These are phyloP conservation scores for Diversispora epigaea DNA, from an alignment of 192 early-diverging fungal species.

Conservation along the genomic window DNA sequence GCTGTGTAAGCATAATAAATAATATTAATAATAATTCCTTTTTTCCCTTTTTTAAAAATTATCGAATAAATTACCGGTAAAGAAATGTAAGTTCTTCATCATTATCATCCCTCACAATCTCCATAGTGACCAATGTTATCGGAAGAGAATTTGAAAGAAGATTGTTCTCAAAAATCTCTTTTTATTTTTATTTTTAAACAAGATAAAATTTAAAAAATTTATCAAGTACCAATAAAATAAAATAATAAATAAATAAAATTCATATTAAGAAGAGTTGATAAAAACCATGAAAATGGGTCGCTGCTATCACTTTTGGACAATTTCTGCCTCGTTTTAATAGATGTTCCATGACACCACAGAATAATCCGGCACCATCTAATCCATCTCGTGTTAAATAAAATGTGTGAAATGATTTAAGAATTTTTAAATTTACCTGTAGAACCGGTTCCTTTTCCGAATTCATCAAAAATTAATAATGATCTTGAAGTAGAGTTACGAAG, in stretches of 20 bases:
- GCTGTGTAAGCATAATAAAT: background rate
- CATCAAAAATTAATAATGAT: slow-evolving; percentile 72
- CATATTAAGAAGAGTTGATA: slow-evolving; percentile 1
- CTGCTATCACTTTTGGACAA: slow-evolving; percentile 70
- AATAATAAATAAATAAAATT: background rate
- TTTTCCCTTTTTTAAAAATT: background rate
- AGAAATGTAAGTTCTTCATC: slow-evolving; percentile 56
- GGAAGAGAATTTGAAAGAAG: slow-evolving; percentile 44
- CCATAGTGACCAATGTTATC: slow-evolving; percentile 56
- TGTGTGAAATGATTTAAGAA: slow-evolving; percentile 34
- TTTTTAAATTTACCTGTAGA: slow-evolving; percentile 42
- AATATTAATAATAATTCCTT: background rate
- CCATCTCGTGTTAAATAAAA: slow-evolving; percentile 44
- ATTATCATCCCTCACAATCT: slow-evolving; percentile 47
- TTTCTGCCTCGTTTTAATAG: slow-evolving; percentile 46
- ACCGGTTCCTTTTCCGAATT: slow-evolving; percentile 83
- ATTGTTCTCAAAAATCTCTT: slow-evolving; percentile 53
- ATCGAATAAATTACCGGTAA: slow-evolving; percentile 47
- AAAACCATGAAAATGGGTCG: slow-evolving; percentile 87
- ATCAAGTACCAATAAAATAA: background rate
- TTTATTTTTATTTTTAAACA: background rate
- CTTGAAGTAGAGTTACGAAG: slow-evolving; percentile 50
- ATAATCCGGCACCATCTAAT: slow-evolving; percentile 75
- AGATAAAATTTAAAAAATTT: background rate
- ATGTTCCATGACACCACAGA: slow-evolving; percentile 67